Evolutionary conservation across 768 basidiomycete species (phyloP), one percentile per base, ranked within the genome.

Genomic region (Trametes villosa): DNA sequence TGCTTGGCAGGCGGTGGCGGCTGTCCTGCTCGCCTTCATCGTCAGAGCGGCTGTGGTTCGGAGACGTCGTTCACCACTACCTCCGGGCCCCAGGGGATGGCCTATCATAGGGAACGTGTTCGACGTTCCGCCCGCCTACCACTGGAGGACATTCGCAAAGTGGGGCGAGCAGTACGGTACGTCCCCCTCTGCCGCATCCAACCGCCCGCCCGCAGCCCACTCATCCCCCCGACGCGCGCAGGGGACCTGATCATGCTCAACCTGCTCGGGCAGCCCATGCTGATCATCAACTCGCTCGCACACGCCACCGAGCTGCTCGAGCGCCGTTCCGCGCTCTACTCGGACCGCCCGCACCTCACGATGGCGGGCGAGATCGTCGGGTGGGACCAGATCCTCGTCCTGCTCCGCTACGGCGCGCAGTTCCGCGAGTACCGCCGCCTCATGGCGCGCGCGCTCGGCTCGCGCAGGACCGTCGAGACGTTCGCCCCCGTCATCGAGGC

Each of bases 341-440:
- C 72, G 6, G 67, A 67, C 41, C 60, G 72, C 11, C 70, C 70
- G 11, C 48, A 49, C 13, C 56, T 68, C 34, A 50, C 51, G 17
- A 65, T 69, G 64, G 59, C 58, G 11, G 68, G 69, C 9, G 65
- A 66, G 12, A 53, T 66, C 15, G 53, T 65, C 9, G 63, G 65
- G 4, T 66, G 65, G 67, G 72, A 75, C 62, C 44, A 76, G 59
- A 70, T 74, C 1, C 65, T 79, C 33, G 76, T 74, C 22, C 72
- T 80, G 29, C 68, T 73, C 58, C 75, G 72, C 36, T 79, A 79
- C 63, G 77, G 75, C 49, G 72, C 77, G 34, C 74, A 67, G 20
- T 75, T 81, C 64, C 73, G 78, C 9, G 74, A 73, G 55, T 79
- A 79, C 67, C 77, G 81, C 53, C 75, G 76, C 52, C 68, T 77